A percentile compares a stretch with the other conserved stretches of the same genome.
phyloP scores from a whole-genome alignment of 306 rosid species.

The Fragaria nilgerrensis region DNA sequence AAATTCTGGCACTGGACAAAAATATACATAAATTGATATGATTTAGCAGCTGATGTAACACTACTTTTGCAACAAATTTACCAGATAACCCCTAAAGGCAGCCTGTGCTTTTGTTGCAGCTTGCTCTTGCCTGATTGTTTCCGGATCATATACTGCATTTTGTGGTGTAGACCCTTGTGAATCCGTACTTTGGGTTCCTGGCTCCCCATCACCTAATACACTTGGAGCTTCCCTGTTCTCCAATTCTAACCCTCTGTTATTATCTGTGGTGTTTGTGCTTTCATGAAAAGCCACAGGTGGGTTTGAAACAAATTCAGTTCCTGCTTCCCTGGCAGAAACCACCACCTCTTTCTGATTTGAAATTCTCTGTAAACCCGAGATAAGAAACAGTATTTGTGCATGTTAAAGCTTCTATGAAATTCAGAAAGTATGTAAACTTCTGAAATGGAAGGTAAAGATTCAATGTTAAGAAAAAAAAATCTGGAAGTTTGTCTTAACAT shows the following conservation, averaged over 20 bases:
- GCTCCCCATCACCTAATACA: constrained; percentile 28
- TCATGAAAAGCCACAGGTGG: constrained; percentile 39
- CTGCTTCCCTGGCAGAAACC: constrained; percentile 55
- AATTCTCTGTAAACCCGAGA: constrained; percentile 50
- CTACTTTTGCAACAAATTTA: constrained; percentile 28
- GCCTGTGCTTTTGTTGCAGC: constrained; percentile 95
- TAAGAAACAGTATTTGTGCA: not conserved
- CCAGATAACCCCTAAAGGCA: constrained; percentile 97
- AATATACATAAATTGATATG: not conserved
- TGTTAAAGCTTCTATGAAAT: not conserved
- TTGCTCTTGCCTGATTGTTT: constrained; percentile 65
- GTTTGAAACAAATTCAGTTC: constrained; percentile 48
- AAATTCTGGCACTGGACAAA: not conserved
- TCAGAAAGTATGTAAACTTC: not conserved
- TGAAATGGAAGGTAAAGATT: not conserved
- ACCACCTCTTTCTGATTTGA: constrained; percentile 56
- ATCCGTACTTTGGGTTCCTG: constrained; percentile 56
- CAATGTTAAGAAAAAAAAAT: not conserved
- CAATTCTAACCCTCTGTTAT: constrained; percentile 46
- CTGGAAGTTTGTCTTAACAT: not conserved
- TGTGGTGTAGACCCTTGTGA: constrained; percentile 41
- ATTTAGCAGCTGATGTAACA: not conserved
- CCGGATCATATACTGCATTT: constrained; percentile 58
- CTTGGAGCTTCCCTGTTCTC: constrained; percentile 50
- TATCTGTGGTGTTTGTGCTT: constrained; percentile 26